Base-by-base conservation (phyloP, 768 basidiomycete species). In the Calocybe cyanea region DNA sequence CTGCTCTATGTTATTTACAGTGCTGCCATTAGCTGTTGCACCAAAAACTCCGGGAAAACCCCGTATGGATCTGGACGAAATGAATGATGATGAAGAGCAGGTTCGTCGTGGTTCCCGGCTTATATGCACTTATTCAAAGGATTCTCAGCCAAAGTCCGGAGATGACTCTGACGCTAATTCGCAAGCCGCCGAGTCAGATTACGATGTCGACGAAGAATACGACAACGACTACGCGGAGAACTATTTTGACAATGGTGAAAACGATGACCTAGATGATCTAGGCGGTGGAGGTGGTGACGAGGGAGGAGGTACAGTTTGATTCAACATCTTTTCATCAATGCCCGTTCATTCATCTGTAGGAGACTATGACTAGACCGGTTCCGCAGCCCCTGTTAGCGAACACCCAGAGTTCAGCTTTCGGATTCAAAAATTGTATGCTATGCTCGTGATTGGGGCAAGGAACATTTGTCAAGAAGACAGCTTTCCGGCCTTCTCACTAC, bases 211-310 rank as follows among this genome's bases (percentile, higher is more conserved):
- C 24, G 91, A 94, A 62, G 89, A 91, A 56, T 90, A 92, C 57
- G 90, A 92, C 63, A 91, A 92, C 53, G 90, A 92, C 51, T 92
- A 92, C 51, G 89, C 85, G 2, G 85, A 87, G 50, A 89, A 92
- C 59, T 92, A 92, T 72, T 92, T 92, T 60, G 89, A 92, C 62
- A 91, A 90, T 43, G 89, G 89, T 14, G 89, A 91, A 63, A 82
- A 73, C 3, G 89, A 92, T 42, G 87, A 92, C 57, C 63, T 77
- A 44, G 90, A 92, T 55, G 83, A 89, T 55, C 62, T 87, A 17
- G 87, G 84, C 4, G 89, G 77, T 7, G 84, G 80, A 0, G 84
- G 74, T 8, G 86, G 76, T 3, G 85, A 76, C 32, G 85, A 77
- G 23, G 84, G 80, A 31, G 85, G 78, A 48, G 81, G 79, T 55